phyloP scores from a whole-genome alignment of 495 filamentous ascomycete genomes.

The Tetracladium marchalianum region DNA sequence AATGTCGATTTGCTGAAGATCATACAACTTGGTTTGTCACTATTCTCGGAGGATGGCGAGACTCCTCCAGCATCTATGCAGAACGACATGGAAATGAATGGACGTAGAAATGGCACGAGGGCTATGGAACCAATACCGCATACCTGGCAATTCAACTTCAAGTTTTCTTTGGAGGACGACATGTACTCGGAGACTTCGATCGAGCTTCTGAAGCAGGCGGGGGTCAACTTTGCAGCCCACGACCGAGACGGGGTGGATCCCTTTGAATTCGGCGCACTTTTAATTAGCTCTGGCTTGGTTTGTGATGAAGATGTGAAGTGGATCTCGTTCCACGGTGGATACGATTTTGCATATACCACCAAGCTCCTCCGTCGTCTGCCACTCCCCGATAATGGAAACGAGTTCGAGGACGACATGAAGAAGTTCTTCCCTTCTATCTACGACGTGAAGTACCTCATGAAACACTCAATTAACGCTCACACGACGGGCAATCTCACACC shows the following conservation, averaged over 20 bases:
- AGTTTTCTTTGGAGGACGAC: slow-evolving; percentile 85
- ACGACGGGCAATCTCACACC: slow-evolving; percentile 57
- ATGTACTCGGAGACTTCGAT: slow-evolving; percentile 96
- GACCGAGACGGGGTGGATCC: slow-evolving; percentile 89
- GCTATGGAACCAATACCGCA: slow-evolving; percentile 61
- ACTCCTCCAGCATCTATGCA: slow-evolving; percentile 56
- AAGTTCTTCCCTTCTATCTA: slow-evolving; percentile 89
- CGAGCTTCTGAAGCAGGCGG: slow-evolving; percentile 72
- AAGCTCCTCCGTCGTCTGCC: slow-evolving; percentile 77
- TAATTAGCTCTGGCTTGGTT: slow-evolving; percentile 88
- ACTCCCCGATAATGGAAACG: slow-evolving; percentile 76
- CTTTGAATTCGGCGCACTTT: slow-evolving; percentile 71
- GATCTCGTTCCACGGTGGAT: slow-evolving; percentile 98
- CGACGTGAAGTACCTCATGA: slow-evolving; percentile 97
- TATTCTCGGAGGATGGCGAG: slow-evolving; percentile 83
- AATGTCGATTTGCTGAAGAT: slow-evolving; percentile 96
- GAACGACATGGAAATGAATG: slow-evolving; percentile 2
- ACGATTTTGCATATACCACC: slow-evolving; percentile 94
- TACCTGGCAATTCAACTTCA: slow-evolving; percentile 99
- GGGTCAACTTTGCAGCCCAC: slow-evolving; percentile 76
- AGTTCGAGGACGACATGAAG: slow-evolving; percentile 74
- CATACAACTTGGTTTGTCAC: slow-evolving; percentile 89
- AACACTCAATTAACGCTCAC: slow-evolving; percentile 50
- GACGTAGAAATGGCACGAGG: slow-evolving; percentile 32
- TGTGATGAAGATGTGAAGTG: slow-evolving; percentile 80